phyloP scores from a whole-genome alignment of 345 rosid species.

The Eucalyptus polyanthemos region DNA sequence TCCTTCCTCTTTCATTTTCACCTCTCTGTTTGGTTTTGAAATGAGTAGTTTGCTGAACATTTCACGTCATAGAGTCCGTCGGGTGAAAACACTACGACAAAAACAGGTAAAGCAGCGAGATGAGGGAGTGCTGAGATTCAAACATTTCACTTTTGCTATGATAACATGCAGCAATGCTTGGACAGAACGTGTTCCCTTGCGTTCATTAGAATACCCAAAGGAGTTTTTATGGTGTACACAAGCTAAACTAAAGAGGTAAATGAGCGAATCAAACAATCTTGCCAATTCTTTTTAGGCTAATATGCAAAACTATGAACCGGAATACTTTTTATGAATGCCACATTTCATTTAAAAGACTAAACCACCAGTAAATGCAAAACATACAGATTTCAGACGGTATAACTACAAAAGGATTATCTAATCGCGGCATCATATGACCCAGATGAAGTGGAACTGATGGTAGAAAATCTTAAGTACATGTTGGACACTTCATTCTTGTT shows the following conservation, averaged over 20 bases:
- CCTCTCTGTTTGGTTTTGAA: neutral
- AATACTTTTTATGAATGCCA: neutral
- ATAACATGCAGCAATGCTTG: neutral
- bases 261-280: neutral
- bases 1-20: neutral
- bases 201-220: neutral
- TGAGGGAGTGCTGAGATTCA: neutral
- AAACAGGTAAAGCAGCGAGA: neutral
- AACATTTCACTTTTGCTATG: neutral
- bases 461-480: neutral
- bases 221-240: neutral
- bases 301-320: neutral
- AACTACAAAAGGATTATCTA: neutral
- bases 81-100: neutral
- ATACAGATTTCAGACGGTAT: neutral
- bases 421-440: neutral
- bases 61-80: neutral
- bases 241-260: neutral
- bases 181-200: neutral
- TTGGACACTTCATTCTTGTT: neutral
- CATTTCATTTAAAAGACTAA: neutral
- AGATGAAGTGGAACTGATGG: neutral
- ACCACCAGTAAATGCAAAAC: neutral
- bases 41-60: neutral
- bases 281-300: neutral